These are phyloP conservation scores for Bathelium albidoporum DNA, from an alignment of 495 filamentous ascomycete genomes.

Conservation along the genomic window DNA sequence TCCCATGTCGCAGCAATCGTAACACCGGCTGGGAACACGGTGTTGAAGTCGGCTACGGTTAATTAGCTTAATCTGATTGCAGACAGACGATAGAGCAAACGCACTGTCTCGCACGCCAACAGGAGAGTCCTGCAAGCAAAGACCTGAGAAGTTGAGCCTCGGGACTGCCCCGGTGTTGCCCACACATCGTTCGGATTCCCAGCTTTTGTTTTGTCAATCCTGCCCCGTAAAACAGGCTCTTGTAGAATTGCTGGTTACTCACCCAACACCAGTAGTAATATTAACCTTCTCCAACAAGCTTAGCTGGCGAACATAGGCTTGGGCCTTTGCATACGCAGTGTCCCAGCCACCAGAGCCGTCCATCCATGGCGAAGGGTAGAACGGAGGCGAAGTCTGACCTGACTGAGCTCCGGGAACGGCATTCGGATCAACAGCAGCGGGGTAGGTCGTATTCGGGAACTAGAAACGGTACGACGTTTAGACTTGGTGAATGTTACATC, in stretches of 20 bases:
- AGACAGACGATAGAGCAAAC: not conserved
- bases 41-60: slow-evolving; percentile 33
- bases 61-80: not conserved
- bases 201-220: slow-evolving; percentile 38
- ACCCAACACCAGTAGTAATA: slow-evolving; percentile 77
- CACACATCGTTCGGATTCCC: slow-evolving; percentile 68
- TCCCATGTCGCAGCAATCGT: slow-evolving; percentile 35
- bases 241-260: slow-evolving; percentile 18
- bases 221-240: not conserved
- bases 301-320: slow-evolving; percentile 68
- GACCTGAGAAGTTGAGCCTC: slow-evolving; percentile 64
- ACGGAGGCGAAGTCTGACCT: slow-evolving; percentile 44
- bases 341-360: slow-evolving; percentile 63
- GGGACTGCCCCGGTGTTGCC: slow-evolving; percentile 62
- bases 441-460: slow-evolving; percentile 19
- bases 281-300: slow-evolving; percentile 90
- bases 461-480: not conserved
- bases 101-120: slow-evolving; percentile 56
- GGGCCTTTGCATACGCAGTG: slow-evolving; percentile 66
- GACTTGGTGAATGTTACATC: not conserved
- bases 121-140: slow-evolving; percentile 88
- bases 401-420: slow-evolving; percentile 16
- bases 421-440: slow-evolving; percentile 16
- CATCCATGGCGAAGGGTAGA: slow-evolving; percentile 81
- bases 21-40: slow-evolving; percentile 33